These are phyloP conservation scores for Globisporangium spiculum DNA, from an alignment of 352 stramenopile species.

Conservation along the genomic window DNA sequence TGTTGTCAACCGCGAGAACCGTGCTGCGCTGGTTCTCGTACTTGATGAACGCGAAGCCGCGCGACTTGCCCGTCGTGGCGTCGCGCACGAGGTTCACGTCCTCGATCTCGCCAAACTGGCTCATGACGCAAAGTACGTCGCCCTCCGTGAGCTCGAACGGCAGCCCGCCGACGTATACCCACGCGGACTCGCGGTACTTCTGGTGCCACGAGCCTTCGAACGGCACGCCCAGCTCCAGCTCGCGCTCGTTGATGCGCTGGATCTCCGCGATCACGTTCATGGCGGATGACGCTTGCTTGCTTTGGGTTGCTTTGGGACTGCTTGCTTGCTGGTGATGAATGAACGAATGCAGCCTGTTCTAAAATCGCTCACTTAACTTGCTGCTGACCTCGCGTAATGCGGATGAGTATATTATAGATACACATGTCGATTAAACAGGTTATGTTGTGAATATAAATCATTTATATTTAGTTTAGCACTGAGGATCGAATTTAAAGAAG, in stretches of 20 bases:
- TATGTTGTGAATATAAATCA: too few species aligned
- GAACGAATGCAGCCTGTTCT: background rate
- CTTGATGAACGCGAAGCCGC: conserved; percentile 96
- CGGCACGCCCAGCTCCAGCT: conserved; percentile 70
- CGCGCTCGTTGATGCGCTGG: conserved; percentile 77
- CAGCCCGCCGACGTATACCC: conserved; percentile 95
- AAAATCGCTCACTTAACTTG: too few species aligned
- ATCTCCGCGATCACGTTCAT: conserved; percentile 87
- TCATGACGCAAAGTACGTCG: conserved; percentile 93
- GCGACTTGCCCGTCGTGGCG: conserved; percentile 94
- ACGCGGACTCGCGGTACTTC: conserved; percentile 93
- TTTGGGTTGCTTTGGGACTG: background rate
- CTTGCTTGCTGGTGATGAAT: background rate
- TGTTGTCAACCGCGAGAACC: conserved; percentile 97
- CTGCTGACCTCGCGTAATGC: too few species aligned
- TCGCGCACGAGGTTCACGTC: conserved; percentile 97
- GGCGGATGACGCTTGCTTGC: background rate
- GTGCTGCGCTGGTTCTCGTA: conserved; percentile 96
- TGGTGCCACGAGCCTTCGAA: conserved; percentile 76
- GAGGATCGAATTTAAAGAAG: too few species aligned
- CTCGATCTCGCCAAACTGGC: conserved; percentile 89
- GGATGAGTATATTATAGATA: too few species aligned
- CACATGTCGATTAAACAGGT: too few species aligned
- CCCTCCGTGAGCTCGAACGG: conserved; percentile 93
- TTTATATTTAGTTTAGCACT: too few species aligned